Evolutionary conservation across 2,329 filamentous ascomycete species (phyloP).

Genomic region (Talaromyces marneffei): DNA sequence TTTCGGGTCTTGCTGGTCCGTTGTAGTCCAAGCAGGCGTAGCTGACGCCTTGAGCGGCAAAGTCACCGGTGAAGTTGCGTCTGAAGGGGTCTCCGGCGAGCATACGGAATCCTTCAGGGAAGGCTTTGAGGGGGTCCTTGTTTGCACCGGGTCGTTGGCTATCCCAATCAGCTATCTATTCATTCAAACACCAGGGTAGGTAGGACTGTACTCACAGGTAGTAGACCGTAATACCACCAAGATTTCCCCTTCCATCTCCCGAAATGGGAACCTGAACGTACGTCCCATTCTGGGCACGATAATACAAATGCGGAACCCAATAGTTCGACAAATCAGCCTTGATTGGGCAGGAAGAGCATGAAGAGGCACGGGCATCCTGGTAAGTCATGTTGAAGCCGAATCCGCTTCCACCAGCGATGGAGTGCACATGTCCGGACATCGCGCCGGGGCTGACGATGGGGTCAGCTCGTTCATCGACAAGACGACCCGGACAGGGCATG

Average conservation of each 20-base stretch:
- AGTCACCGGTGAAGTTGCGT: slow-evolving; percentile 58
- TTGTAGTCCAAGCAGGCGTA: slow-evolving; percentile 93
- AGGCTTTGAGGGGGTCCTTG: slow-evolving; percentile 60
- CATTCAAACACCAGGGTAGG: not conserved
- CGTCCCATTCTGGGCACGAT: slow-evolving; percentile 61
- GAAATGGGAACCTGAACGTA: slow-evolving; percentile 57
- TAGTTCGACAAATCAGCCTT: slow-evolving; percentile 78
- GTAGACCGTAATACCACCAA: slow-evolving; percentile 86
- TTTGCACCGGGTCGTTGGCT: slow-evolving; percentile 43
- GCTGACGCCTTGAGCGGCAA: slow-evolving; percentile 73
- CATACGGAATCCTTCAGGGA: slow-evolving; percentile 75
- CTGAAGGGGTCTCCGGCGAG: slow-evolving; percentile 65
- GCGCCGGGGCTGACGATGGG: slow-evolving; percentile 62
- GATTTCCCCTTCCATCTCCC: slow-evolving; percentile 43
- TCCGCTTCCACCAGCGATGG: slow-evolving; percentile 67
- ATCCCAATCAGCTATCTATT: not conserved
- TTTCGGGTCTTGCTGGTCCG: slow-evolving; percentile 45
- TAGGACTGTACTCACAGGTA: slow-evolving; percentile 55
- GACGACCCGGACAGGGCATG: slow-evolving; percentile 70
- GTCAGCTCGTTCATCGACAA: slow-evolving; percentile 68
- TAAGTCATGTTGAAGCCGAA: slow-evolving; percentile 57
- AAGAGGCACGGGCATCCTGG: slow-evolving; percentile 53
- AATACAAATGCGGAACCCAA: slow-evolving; percentile 77
- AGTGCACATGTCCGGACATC: slow-evolving; percentile 63
- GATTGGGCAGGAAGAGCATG: slow-evolving; percentile 77